Base-by-base conservation (phyloP, 768 basidiomycete genomes). In the Infundibulicybe gibba region DNA sequence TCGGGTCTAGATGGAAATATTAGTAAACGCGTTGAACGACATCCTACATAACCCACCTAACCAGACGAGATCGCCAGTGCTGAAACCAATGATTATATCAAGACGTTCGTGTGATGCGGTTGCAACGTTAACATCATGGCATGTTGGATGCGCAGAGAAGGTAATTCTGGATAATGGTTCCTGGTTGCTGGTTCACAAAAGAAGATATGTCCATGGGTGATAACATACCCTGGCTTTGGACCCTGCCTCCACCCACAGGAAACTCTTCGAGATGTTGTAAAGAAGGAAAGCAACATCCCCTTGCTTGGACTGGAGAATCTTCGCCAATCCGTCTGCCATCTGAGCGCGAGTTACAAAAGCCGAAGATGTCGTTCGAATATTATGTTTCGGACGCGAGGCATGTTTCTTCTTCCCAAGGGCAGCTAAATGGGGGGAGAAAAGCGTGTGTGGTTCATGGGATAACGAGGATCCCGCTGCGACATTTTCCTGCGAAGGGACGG, bases 21-120 rank as follows among this genome's bases (percentile, higher is more conserved):
- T 41, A 25, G 49, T 48, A 49, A 32, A 55, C 13, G 33, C 39
- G 21, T 45, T 6, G 48, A 31, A 42, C 13, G 16, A 10, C 17
- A 38, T 10, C 35, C 33, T 34, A 34, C 35, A 3, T 8, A 21
- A 37, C 62, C 53, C 52, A 89, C 94, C 94, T 46, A 98, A 74
- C 97, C 97, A 98, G 41, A 98, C 68, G 32, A 99, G 71, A 68
- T 99, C 97, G n/a, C 97, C 97, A 0, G 94, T 90, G 51, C 73
- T 77, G 61, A 97, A 97, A 5, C 95, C 97, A 56, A 97, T 87
- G 49, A 97, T 78, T 5, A 97, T 74, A 57, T 97, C 94, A 31
- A 97, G 66, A 38, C 83, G 80, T 35, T 92, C 85, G 10, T 85
- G 68, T 3, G 83, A 85, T 6, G 89, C 82, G 2, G 94, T 97